Base-by-base conservation (phyloP, 2,329 filamentous ascomycete genomes). In the Epicoccum sorghinum region DNA sequence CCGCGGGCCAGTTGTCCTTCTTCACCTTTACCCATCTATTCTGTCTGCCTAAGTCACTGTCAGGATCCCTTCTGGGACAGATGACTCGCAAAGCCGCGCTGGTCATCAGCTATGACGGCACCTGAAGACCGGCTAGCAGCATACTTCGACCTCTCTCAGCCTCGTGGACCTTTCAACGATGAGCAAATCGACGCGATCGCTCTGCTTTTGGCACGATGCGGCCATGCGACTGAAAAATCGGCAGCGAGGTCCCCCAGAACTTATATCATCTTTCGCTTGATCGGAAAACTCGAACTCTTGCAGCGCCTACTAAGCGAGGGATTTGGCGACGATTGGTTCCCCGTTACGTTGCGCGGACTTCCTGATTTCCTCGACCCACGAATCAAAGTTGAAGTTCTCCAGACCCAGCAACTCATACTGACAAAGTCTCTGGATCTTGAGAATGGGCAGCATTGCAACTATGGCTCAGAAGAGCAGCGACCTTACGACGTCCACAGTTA, bases 291-390 rank as follows among this genome's bases (percentile, higher is more conserved):
- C 8, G 40, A 63, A 3, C 13, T 62, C 3, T 43, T 73, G 4
- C 59, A 67, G 8, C 32, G n/a, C n/a, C n/a, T n/a, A n/a, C n/a
- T n/a, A n/a, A 49, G 57, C 1, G 35, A 54, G 30, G 66, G 64
- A 7, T 62, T 72, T 32, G 53, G 42, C 2, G 71, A 74, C 32
- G 24, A 56, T 37, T 72, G 57, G 56, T 68, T 74, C 36, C 70
- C 70, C 7, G 58, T 71, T 30, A 51, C 55, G 7, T 14, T 29
- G 5, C 48, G 33, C 13, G 32, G 47, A n/a, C 53, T 73, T n/a
- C 69, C 69, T 3, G 30, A 27, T 22, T 53, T 40, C 22, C 46
- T 72, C 3, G 44, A 45, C 24, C 57, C 59, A 3, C 48, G 27
- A 2, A 35, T 60, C 14, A 60, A 59, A 6, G 13, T 44, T 3